These are phyloP conservation scores for Paramyrothecium roridum DNA, from an alignment of 2,329 filamentous ascomycete species.

Conservation along the genomic window DNA sequence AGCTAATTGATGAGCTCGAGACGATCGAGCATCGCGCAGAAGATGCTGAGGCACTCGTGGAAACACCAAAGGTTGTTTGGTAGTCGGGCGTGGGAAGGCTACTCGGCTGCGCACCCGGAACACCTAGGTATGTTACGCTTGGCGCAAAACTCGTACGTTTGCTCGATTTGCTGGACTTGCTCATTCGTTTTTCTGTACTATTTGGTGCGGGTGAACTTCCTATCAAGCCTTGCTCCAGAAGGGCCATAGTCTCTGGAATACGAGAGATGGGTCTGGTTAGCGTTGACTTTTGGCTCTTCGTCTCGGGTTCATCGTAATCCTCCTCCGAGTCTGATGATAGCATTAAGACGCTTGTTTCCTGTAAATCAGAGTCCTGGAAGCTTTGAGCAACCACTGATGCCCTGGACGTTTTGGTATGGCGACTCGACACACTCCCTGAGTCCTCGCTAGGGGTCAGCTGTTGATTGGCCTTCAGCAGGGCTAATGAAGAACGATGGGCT, in stretches of 20 bases:
- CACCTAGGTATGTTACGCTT: conserved; percentile 38
- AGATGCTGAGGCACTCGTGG: background rate
- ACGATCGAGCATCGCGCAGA: conserved; percentile 20
- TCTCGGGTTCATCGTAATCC: conserved; percentile 22
- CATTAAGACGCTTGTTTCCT: conserved; percentile 53
- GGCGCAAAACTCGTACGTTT: conserved; percentile 38
- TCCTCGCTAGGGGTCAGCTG: conserved; percentile 35
- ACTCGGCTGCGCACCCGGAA: conserved; percentile 23
- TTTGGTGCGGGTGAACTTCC: conserved; percentile 16
- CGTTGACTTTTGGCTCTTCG: conserved; percentile 20
- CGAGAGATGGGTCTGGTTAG: conserved; percentile 18
- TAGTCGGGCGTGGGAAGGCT: conserved; percentile 10
- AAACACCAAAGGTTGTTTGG: conserved; percentile 18
- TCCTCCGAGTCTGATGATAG: conserved; percentile 58
- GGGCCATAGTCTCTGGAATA: conserved; percentile 3
- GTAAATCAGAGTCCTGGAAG: conserved; percentile 47
- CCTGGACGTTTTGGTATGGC: conserved; percentile 52
- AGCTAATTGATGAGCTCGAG: conserved; percentile 36
- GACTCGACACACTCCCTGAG: conserved; percentile 51
- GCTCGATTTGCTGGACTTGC: conserved; percentile 30
- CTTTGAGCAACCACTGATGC: conserved; percentile 48
- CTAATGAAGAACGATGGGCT: conserved; percentile 16
- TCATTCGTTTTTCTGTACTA: conserved; percentile 19
- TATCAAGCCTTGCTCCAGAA: conserved; percentile 4
- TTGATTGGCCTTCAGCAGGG: conserved; percentile 16